Conservation (phyloP, 2,329 filamentous ascomycete species). For the Exophiala phaeomuriformis region DNA sequence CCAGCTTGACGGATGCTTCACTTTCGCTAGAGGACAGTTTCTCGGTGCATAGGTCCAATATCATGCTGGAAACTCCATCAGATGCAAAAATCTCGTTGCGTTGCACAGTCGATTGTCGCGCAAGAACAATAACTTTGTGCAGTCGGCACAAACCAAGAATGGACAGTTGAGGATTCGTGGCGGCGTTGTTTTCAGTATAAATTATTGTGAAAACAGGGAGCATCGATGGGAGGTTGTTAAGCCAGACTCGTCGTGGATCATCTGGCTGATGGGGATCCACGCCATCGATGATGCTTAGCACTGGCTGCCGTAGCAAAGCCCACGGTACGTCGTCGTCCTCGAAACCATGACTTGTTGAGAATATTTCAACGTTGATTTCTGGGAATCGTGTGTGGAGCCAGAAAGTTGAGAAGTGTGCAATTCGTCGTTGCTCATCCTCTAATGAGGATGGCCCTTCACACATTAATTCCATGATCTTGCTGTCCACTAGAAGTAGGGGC, state of each 20-base stretch:
- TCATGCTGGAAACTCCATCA: conserved; percentile 13
- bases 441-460: conserved; percentile 30
- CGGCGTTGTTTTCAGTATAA: conserved; percentile 6
- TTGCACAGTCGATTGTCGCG: conserved; percentile 14
- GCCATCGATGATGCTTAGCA: conserved; percentile 17
- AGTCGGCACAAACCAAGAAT: conserved; percentile 18
- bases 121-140: conserved; percentile 18
- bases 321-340: conserved; percentile 22
- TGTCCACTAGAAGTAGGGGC: conserved; percentile 68
- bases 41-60: conserved; percentile 17
- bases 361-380: conserved; percentile 18
- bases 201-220: conserved; percentile 19
- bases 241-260: conserved; percentile 21
- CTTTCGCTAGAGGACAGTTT: conserved; percentile 2
- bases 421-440: conserved; percentile 45
- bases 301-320: conserved; percentile 19
- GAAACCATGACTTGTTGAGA: conserved; percentile 6
- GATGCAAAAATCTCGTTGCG: conserved; percentile 16
- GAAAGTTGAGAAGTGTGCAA: conserved; percentile 63
- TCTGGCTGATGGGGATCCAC: conserved; percentile 6
- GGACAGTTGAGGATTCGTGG: conserved; percentile 9
- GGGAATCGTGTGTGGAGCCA: conserved; percentile 63
- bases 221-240: conserved; percentile 17
- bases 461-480: conserved; percentile 24
- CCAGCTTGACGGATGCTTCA: conserved; percentile 8